Evolutionary conservation across 306 rosid genomes (phyloP).

Genomic region (Canavalia gladiata): DNA sequence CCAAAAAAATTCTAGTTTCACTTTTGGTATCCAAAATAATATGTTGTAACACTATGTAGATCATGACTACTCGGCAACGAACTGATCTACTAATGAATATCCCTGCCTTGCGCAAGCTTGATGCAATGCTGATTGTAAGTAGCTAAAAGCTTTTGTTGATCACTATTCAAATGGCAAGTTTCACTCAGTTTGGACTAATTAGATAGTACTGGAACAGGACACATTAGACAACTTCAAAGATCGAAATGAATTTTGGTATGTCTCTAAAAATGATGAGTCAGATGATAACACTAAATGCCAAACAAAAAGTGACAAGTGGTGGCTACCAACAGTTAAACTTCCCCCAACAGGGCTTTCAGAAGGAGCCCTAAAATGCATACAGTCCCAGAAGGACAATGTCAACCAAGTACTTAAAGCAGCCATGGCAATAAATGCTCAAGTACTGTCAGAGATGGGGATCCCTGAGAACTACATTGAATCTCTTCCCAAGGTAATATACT

Average conservation of each 20-base stretch:
- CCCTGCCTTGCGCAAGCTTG: constrained; percentile 88
- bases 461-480: constrained; percentile 91
- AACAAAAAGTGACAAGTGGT: constrained; percentile 86
- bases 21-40: background rate
- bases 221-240: constrained; percentile 70
- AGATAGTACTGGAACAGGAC: constrained; percentile 57
- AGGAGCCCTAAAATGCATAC: constrained; percentile 70
- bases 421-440: constrained; percentile 96
- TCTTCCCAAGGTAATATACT: constrained; percentile 79
- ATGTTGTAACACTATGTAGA: constrained; percentile 54
- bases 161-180: constrained; percentile 25
- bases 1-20: background rate
- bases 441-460: constrained; percentile 78
- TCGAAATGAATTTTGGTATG: constrained; percentile 88
- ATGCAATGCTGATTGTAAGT: constrained; percentile 89
- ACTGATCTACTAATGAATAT: constrained; percentile 82
- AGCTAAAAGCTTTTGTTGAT: constrained; percentile 13
- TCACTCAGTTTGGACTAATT: constrained; percentile 43
- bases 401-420: constrained; percentile 93
- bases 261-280: constrained; percentile 58
- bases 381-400: constrained; percentile 71
- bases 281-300: constrained; percentile 48
- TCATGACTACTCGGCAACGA: constrained; percentile 93
- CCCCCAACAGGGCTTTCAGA: constrained; percentile 78
- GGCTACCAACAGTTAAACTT: constrained; percentile 84